Percentiles rank a stretch among this genome's conserved stretches.
phyloP scores from a whole-genome alignment of 2,329 filamentous ascomycete species.

The Colletotrichum neosansevieriae region DNA sequence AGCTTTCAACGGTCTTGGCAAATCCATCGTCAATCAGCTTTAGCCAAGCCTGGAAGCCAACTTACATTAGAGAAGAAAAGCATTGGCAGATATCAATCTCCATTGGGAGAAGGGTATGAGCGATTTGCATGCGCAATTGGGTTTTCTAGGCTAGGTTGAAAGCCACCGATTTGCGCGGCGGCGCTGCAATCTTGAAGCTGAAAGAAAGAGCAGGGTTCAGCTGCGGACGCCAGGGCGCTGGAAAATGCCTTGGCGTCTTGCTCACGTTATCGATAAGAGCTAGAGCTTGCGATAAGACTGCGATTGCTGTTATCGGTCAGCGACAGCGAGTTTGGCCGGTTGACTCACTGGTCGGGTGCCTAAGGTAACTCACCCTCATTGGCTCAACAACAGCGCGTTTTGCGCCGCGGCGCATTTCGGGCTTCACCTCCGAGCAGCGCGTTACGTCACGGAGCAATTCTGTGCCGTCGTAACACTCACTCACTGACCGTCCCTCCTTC shows the following conservation, averaged over 20 bases:
- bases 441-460: background rate
- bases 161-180: background rate
- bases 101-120: too few species aligned
- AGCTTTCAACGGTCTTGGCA: background rate
- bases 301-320: background rate
- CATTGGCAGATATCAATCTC: too few species aligned
- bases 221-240: background rate
- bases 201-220: background rate
- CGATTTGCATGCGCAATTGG: too few species aligned
- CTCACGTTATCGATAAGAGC: background rate
- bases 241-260: background rate
- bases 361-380: background rate
- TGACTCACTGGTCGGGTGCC: background rate
- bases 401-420: background rate
- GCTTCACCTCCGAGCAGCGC: background rate
- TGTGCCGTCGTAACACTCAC: too few species aligned
- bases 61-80: too few species aligned
- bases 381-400: constrained; percentile 3
- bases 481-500: background rate
- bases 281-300: too few species aligned
- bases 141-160: too few species aligned
- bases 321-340: constrained; percentile 1
- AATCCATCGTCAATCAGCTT: too few species aligned
- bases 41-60: too few species aligned
- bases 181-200: background rate